A percentile compares a stretch with the other conserved stretches of the same genome.
phyloP scores from a whole-genome alignment of 75 land plant species.

The Cunninghamia lanceolata region DNA sequence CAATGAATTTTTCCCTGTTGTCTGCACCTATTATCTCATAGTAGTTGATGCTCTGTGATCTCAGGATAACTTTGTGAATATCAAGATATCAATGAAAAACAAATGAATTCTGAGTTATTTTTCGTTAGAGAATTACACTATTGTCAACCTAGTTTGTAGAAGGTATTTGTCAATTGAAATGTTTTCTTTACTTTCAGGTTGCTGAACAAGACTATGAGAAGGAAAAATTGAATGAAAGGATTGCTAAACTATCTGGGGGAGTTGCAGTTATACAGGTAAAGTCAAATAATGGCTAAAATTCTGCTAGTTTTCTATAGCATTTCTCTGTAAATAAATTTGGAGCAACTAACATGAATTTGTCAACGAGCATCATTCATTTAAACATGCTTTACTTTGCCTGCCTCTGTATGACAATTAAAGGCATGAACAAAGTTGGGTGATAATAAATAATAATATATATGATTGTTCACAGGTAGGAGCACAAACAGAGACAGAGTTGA shows the following conservation, averaged over 20 bases:
- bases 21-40: background rate
- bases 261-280: slow-evolving; percentile 82
- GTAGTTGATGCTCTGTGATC: background rate
- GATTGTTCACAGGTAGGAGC: slow-evolving; percentile 79
- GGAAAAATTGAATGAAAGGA: slow-evolving; percentile 87
- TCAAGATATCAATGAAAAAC: background rate
- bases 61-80: background rate
- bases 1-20: background rate
- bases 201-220: slow-evolving; percentile 72
- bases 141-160: background rate
- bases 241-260: slow-evolving; percentile 84
- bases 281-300: slow-evolving; percentile 34
- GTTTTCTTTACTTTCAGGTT: slow-evolving; percentile 28
- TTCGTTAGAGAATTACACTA: background rate
- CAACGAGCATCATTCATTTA: background rate
- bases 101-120: background rate
- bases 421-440: background rate
- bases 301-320: background rate
- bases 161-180: background rate
- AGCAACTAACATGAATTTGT: background rate
- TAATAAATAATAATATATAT: background rate
- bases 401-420: background rate
- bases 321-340: background rate
- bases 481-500: slow-evolving; percentile 86
- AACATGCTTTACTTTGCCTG: background rate